phyloP scores from a whole-genome alignment of 2,329 filamentous ascomycete genomes.

The Fusarium neocosmosporiellum region DNA sequence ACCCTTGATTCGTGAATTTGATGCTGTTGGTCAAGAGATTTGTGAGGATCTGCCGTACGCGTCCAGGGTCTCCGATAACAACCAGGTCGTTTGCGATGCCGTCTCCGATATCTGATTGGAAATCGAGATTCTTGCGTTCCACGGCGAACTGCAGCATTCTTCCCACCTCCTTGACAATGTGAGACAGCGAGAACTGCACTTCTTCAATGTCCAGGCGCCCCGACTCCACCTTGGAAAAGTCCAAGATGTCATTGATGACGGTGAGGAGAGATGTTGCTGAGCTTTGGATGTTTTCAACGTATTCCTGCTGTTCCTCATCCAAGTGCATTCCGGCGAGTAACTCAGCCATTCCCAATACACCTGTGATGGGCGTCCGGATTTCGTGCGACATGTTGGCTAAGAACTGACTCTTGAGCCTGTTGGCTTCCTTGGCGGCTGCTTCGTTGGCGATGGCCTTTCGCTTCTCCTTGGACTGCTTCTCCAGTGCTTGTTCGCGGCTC shows the following conservation, averaged over 20 bases:
- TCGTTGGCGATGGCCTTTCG: slow-evolving; percentile 78
- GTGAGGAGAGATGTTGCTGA: slow-evolving; percentile 85
- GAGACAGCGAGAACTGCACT: slow-evolving; percentile 80
- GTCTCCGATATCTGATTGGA: slow-evolving; percentile 71
- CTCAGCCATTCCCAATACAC: slow-evolving; percentile 84
- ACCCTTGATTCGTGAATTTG: slow-evolving; percentile 78
- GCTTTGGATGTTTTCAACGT: slow-evolving; percentile 80
- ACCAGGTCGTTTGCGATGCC: slow-evolving; percentile 76
- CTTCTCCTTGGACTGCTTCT: slow-evolving; percentile 75
- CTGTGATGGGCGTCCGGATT: slow-evolving; percentile 81
- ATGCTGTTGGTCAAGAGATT: slow-evolving; percentile 83
- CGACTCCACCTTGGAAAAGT: slow-evolving; percentile 88
- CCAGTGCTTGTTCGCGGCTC: slow-evolving; percentile 58
- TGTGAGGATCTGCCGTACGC: slow-evolving; percentile 84
- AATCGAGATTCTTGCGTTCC: slow-evolving; percentile 80
- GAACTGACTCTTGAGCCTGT: slow-evolving; percentile 82
- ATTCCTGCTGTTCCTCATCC: slow-evolving; percentile 77
- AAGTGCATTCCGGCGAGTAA: slow-evolving; percentile 76
- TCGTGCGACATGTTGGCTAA: slow-evolving; percentile 86
- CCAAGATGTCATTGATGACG: slow-evolving; percentile 91
- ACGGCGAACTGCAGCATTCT: slow-evolving; percentile 92
- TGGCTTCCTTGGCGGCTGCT: slow-evolving; percentile 82
- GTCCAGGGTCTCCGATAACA: slow-evolving; percentile 87
- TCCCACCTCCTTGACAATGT: slow-evolving; percentile 81
- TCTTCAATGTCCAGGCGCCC: slow-evolving; percentile 82